These are phyloP conservation scores for Chaetomium sp. DNA, from an alignment of 2,329 filamentous ascomycete species.

Conservation along the genomic window DNA sequence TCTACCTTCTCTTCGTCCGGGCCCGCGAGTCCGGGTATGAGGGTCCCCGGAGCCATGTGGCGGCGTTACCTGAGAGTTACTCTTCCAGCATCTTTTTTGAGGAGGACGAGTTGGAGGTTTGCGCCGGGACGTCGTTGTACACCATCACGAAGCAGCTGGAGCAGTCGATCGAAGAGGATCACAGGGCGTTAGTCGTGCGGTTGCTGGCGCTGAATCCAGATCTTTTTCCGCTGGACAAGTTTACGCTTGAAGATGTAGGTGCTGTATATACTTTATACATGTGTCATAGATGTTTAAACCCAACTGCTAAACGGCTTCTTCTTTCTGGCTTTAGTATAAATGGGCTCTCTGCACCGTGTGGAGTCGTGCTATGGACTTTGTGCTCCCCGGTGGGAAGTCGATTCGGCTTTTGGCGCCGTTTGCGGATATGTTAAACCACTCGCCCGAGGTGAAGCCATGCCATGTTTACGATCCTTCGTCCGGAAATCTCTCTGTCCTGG, in stretches of 20 bases:
- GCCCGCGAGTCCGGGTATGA: conserved; percentile 8
- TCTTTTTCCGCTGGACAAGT: conserved; percentile 6
- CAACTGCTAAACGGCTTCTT: neutral
- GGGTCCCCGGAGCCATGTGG: conserved; percentile 6
- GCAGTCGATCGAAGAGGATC: conserved; percentile 1
- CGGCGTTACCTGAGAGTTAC: conserved; percentile 2
- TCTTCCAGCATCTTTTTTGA: neutral
- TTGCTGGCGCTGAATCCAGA: neutral
- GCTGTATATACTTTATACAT: neutral
- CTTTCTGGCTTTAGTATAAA: conserved; percentile 2
- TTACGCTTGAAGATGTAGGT: conserved; percentile 6
- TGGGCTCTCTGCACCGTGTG: conserved; percentile 14
- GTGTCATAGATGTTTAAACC: conserved; percentile 1
- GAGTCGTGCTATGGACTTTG: conserved; percentile 32
- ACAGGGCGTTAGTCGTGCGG: conserved; percentile 6
- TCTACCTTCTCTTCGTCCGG: conserved; percentile 2
- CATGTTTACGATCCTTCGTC: conserved; percentile 30
- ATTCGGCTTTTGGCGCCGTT: conserved; percentile 28
- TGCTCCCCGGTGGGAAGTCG: conserved; percentile 14
- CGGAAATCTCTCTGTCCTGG: conserved; percentile 28
- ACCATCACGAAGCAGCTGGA: conserved; percentile 4
- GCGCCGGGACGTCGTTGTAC: conserved; percentile 1
- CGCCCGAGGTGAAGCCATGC: conserved; percentile 29
- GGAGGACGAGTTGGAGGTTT: neutral
- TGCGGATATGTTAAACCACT: conserved; percentile 34